Evolutionary conservation across 306 rosid species (phyloP).

Genomic region (Rosa lucieae): DNA sequence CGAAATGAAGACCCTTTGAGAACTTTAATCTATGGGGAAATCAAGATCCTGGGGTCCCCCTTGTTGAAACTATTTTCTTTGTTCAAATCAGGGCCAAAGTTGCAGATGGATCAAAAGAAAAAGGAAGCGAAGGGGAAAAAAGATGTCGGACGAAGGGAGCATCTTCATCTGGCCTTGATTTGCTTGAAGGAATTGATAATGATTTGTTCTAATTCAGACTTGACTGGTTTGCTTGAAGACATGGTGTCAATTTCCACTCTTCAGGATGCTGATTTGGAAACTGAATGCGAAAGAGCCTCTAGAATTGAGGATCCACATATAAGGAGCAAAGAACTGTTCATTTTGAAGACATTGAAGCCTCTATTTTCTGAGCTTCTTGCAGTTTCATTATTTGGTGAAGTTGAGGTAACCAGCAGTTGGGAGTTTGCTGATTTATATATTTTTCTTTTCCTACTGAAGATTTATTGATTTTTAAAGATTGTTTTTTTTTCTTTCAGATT

Average conservation of each 20-base stretch:
- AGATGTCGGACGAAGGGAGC: constrained; percentile 31
- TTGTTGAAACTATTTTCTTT: constrained; percentile 33
- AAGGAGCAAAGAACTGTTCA: constrained; percentile 34
- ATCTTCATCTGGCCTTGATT: constrained; percentile 36
- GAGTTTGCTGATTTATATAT: background rate
- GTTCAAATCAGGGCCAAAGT: constrained; percentile 18
- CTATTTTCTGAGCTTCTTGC: constrained; percentile 35
- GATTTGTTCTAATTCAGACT: constrained; percentile 18
- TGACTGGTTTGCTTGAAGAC: constrained; percentile 40
- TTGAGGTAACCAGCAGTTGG: constrained; percentile 30
- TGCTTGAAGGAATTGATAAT: constrained; percentile 42
- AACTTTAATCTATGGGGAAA: constrained; percentile 36
- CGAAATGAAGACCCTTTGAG: constrained; percentile 32
- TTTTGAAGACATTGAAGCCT: constrained; percentile 35
- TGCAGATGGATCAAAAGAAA: constrained; percentile 29
- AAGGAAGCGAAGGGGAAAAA: constrained; percentile 41
- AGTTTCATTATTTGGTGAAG: constrained; percentile 28
- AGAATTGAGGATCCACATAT: constrained; percentile 29
- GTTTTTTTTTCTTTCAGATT: constrained; percentile 20
- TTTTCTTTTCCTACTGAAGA: constrained; percentile 1
- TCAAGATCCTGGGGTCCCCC: constrained; percentile 32
- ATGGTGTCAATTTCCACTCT: constrained; percentile 23
- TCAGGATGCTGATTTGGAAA: constrained; percentile 9
- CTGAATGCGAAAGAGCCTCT: constrained; percentile 25
- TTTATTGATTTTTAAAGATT: background rate